Percentiles rank a stretch among this genome's conserved stretches.
phyloP scores from a whole-genome alignment of 495 filamentous ascomycete genomes.

The Pyrenopolyporus hunteri region DNA sequence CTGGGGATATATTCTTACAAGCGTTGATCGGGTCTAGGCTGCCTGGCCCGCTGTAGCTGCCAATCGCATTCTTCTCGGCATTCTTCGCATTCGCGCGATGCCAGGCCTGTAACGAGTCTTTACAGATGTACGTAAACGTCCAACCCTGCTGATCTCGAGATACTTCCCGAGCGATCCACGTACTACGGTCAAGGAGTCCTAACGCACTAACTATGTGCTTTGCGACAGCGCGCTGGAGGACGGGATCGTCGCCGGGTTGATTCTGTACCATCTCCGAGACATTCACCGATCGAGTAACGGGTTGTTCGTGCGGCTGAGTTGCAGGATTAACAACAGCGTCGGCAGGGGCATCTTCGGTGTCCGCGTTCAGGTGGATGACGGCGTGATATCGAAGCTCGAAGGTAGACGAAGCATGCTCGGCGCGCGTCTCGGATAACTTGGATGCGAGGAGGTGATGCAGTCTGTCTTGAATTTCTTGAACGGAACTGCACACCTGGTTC shows the following conservation, averaged over 20 bases:
- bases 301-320: constrained; percentile 34
- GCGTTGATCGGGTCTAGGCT: constrained; percentile 49
- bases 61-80: constrained; percentile 44
- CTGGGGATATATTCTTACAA: constrained; percentile 30
- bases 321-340: constrained; percentile 36
- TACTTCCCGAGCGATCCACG: constrained; percentile 50
- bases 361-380: constrained; percentile 45
- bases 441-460: constrained; percentile 44
- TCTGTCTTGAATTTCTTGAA: constrained; percentile 48
- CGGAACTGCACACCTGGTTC: constrained; percentile 44
- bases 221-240: constrained; percentile 48
- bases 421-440: constrained; percentile 47
- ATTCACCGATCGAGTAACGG: constrained; percentile 31
- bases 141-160: constrained; percentile 51
- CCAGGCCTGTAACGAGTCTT: constrained; percentile 55
- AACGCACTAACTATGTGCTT: constrained; percentile 49
- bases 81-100: constrained; percentile 49
- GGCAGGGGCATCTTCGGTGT: constrained; percentile 40
- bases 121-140: constrained; percentile 56
- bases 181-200: constrained; percentile 48
- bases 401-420: constrained; percentile 48
- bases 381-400: constrained; percentile 47
- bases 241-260: constrained; percentile 51
- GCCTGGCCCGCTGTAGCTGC: constrained; percentile 49
- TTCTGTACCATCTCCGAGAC: constrained; percentile 50